These are phyloP conservation scores for Solanum virginianum DNA, from an alignment of 257 asterid genomes.

Conservation along the genomic window DNA sequence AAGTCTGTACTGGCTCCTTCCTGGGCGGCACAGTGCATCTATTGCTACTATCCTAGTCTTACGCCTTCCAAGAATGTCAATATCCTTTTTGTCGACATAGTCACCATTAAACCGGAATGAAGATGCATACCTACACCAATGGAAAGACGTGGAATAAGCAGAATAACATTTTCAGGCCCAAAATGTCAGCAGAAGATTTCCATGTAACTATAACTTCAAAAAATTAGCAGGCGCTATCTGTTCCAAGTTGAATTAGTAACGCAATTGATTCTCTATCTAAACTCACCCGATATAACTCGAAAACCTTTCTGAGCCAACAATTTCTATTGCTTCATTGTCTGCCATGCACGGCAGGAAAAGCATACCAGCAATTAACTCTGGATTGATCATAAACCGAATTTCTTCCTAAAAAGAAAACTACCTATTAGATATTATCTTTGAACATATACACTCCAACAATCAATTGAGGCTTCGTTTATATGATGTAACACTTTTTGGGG, in stretches of 20 bases:
- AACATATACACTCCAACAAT: neutral
- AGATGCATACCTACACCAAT: constrained; percentile 42
- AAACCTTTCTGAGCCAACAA: constrained; percentile 76
- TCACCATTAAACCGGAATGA: constrained; percentile 68
- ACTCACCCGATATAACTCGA: constrained; percentile 63
- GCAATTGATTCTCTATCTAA: neutral
- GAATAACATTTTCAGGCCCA: neutral
- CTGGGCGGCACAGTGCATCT: constrained; percentile 71
- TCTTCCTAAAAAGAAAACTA: constrained; percentile 39
- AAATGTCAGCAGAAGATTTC: neutral
- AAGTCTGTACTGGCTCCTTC: constrained; percentile 47
- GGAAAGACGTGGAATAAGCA: neutral
- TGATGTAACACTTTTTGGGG: neutral
- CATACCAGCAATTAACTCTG: constrained; percentile 63
- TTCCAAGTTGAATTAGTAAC: neutral
- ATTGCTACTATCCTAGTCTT: constrained; percentile 76
- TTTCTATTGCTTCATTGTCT: constrained; percentile 79
- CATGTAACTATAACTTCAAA: neutral
- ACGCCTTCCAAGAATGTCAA: constrained; percentile 53
- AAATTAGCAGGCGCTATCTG: neutral
- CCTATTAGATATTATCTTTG: neutral
- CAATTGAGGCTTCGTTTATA: neutral
- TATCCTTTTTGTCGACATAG: constrained; percentile 38
- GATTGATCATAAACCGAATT: constrained; percentile 92
- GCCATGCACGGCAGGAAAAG: constrained; percentile 74